Evolutionary conservation across 169 alveolate genomes (phyloP).

Genomic region (Eimeria acervulina): DNA sequence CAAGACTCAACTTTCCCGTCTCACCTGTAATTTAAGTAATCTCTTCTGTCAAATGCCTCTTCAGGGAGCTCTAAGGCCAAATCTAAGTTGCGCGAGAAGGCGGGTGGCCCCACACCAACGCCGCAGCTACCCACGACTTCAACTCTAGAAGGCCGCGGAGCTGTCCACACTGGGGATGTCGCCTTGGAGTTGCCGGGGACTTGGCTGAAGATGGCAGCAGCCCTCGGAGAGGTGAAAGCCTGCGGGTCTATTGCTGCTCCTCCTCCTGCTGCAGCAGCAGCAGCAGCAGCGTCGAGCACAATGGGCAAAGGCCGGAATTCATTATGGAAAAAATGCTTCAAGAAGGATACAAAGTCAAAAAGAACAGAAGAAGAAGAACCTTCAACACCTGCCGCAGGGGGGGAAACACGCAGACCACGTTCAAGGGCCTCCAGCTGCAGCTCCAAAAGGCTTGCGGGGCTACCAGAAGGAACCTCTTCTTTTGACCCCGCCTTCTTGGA

Average conservation of each 20-base stretch:
- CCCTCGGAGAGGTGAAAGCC: background rate
- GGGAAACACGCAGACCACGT: background rate
- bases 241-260: background rate
- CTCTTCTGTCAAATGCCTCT: slow-evolving; percentile 39
- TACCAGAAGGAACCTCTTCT: background rate
- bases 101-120: slow-evolving; percentile 48
- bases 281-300: slow-evolving; percentile 1
- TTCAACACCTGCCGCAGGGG: background rate
- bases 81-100: slow-evolving; percentile 49
- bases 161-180: slow-evolving; percentile 3
- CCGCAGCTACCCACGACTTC: slow-evolving; percentile 70
- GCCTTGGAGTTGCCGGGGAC: slow-evolving; percentile 52
- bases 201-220: slow-evolving; percentile 8
- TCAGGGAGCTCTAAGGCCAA: slow-evolving; percentile 61
- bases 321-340: background rate
- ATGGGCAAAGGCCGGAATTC: background rate
- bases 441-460: slow-evolving; percentile 47
- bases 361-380: slow-evolving; percentile 11
- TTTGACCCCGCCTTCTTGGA: background rate
- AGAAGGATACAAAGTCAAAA: slow-evolving; percentile 3
- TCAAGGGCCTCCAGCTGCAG: slow-evolving; percentile 39
- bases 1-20: background rate
- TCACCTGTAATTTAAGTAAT: slow-evolving; percentile 64
- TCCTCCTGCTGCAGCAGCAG: background rate
- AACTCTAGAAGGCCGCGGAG: slow-evolving; percentile 23